Evolutionary conservation across 2,329 filamentous ascomycete species (phyloP), one percentile per base, ranked within the genome.

Genomic region (Colletotrichum sp.): DNA sequence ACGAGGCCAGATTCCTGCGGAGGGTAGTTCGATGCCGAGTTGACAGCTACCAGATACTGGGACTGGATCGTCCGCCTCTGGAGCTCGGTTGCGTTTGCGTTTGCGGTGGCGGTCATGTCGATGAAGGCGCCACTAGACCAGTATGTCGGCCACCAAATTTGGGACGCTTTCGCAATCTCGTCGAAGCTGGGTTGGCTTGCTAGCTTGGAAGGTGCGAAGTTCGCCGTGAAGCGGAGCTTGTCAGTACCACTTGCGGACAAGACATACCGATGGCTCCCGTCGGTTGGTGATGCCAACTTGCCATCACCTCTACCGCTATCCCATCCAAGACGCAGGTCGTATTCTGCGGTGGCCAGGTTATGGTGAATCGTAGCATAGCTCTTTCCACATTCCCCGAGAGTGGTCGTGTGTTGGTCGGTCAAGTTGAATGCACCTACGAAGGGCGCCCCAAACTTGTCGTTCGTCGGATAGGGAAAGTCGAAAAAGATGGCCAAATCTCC

Each of bases 41-140:
- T 90, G 9, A 91, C 86, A 6, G 87, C 88, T 3, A 89, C 83
- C 5, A 91, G 84, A 77, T 91, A 91, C 78, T 90, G 88, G 0
- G 89, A 90, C 24, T 89, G 82, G 68, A 91, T 86, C 12, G 87
- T 88, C 52, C 88, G 87, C n/a, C 88, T 84, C 79, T 91, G 89
- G 8, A 91, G 81, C 78, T 90, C 89, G 18, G 83, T 83, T 2
- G 89, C 88, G 44, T 87, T 85, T 3, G 82, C 63, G 26, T 86
- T 85, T 3, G 80, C 76, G 2, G 85, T 82, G 1, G 78, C 80
- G 1, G 88, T 85, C 15, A 91, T 81, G 74, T 90, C 89, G n/a
- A 91, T 80, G 79, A 91, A 91, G 5, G 87, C 88, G 0, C 89
- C 89, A 1, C 82, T 80, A n/a, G 81, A 81, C 89, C 89, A 91